These are phyloP conservation scores for Eucalyptus curtisii DNA, from an alignment of 345 rosid genomes.

Conservation along the genomic window DNA sequence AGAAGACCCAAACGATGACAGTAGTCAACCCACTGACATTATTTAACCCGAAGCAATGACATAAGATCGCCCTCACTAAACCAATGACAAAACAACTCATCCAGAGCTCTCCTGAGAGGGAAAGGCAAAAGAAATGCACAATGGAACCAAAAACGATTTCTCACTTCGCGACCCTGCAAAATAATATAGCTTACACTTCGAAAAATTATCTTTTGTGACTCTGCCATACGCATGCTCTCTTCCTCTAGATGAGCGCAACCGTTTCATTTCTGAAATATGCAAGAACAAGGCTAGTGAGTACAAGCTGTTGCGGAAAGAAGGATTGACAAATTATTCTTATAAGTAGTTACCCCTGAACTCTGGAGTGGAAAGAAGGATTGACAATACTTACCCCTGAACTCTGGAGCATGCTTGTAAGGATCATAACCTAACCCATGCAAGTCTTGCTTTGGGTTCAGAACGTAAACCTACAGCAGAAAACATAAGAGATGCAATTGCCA, in stretches of 20 bases:
- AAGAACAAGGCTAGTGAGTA: neutral
- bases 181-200: slow-evolving; percentile 43
- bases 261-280: slow-evolving; percentile 53
- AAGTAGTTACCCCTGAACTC: neutral
- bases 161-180: neutral
- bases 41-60: neutral
- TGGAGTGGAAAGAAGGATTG: neutral
- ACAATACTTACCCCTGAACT: slow-evolving; percentile 62
- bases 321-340: neutral
- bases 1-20: slow-evolving; percentile 5
- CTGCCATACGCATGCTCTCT: slow-evolving; percentile 32
- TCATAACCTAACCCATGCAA: slow-evolving; percentile 83
- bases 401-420: slow-evolving; percentile 96
- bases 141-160: neutral
- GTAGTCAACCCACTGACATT: slow-evolving; percentile 19
- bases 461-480: slow-evolving; percentile 44
- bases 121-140: neutral
- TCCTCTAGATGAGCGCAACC: slow-evolving; percentile 35
- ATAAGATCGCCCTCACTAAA: neutral
- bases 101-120: neutral
- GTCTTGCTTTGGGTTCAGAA: slow-evolving; percentile 86
- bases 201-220: slow-evolving; percentile 31
- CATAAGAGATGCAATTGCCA: neutral
- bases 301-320: neutral
- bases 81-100: neutral